Base-by-base conservation (phyloP, 192 early-diverging fungal species). In the Coemansia sp. region DNA sequence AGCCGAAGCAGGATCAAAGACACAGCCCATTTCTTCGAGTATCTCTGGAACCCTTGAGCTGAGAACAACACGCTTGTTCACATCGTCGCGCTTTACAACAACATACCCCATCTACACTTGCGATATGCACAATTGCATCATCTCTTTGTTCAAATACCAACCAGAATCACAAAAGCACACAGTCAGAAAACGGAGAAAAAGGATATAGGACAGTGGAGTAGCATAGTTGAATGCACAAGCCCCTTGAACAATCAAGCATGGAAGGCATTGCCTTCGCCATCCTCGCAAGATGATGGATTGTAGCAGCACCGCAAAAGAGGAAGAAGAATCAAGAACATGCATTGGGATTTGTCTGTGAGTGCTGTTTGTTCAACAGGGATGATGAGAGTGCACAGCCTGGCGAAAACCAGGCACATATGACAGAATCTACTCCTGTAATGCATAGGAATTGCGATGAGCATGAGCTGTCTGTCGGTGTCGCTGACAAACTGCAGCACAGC, bases 71-170 rank as follows among this genome's bases (percentile, higher is more conserved):
- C 74, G 68, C 45, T 68, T 62, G 68, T 65, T 64, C 37, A 53
- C 63, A 20, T 77, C 75, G 71, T 83, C 75, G 20, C 80, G 72
- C 67, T 77, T 83, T 32, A 77, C 80, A 43, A 83, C 65, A 10
- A 83, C 71, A 43, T 77, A 83, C 7, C 80, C 80, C 60, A 83
- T 73, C 80, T 83, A 83, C 42, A 54, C 22, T 46, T 17, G 37
- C 16, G 16, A 42, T 14, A 22, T 44, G 38, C 44, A n/a, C 14
- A 10, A 41, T 63, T 25, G 44, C 45, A 55, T 4, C 14, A 22
- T 32, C 37, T 56, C 55, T 22, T 32, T 13, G 19, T 38, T 56
- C 55, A 7, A 25, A 7, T 56, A 17, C 57, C 9, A 41, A 40
- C 57, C 16, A 8, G 12, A 48, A 45, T 10, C 3, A 17, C 16